A percentile compares a stretch with the other conserved stretches of the same genome.
These are phyloP conservation scores for Elaeagnus macrophylla DNA, from an alignment of 306 rosid species.

Conservation along the genomic window DNA sequence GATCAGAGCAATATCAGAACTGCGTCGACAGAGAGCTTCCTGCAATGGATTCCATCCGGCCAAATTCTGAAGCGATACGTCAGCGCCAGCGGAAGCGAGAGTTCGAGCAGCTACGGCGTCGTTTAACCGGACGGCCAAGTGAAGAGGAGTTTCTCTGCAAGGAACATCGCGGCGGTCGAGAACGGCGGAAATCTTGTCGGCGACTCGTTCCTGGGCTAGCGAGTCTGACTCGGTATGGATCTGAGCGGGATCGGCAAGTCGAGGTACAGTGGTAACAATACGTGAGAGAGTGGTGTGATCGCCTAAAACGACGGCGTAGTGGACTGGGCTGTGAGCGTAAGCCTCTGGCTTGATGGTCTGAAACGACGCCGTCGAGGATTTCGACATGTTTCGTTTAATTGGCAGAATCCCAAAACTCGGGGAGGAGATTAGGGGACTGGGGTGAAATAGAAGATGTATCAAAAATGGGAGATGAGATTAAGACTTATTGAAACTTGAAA, in stretches of 20 bases:
- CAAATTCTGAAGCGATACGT: conserved; percentile 69
- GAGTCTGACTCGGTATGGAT: conserved; percentile 72
- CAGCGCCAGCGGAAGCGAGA: conserved; percentile 72
- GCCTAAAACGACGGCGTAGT: conserved; percentile 54
- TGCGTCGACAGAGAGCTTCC: conserved; percentile 78
- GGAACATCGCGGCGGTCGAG: conserved; percentile 95
- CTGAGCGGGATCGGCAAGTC: conserved; percentile 53
- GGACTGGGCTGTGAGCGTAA: conserved; percentile 70
- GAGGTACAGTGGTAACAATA: conserved; percentile 53
- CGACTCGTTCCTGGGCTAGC: conserved; percentile 61
- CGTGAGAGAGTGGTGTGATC: conserved; percentile 56
- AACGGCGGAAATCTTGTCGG: conserved; percentile 52
- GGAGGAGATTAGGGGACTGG: background rate
- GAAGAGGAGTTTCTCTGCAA: conserved; percentile 73
- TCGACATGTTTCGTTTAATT: conserved; percentile 42
- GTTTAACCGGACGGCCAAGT: conserved; percentile 69
- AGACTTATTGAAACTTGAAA: too few relatives aligned
- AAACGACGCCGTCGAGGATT: conserved; percentile 38
- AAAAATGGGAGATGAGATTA: background rate
- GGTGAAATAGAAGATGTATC: background rate
- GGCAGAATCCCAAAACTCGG: background rate
- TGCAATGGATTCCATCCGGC: conserved; percentile 83
- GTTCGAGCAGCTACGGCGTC: conserved; percentile 42
- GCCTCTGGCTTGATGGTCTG: conserved; percentile 41
- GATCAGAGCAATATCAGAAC: conserved; percentile 56